Base-by-base conservation (phyloP, 805 yeast genomes). In the Ogataea haglerorum region DNA sequence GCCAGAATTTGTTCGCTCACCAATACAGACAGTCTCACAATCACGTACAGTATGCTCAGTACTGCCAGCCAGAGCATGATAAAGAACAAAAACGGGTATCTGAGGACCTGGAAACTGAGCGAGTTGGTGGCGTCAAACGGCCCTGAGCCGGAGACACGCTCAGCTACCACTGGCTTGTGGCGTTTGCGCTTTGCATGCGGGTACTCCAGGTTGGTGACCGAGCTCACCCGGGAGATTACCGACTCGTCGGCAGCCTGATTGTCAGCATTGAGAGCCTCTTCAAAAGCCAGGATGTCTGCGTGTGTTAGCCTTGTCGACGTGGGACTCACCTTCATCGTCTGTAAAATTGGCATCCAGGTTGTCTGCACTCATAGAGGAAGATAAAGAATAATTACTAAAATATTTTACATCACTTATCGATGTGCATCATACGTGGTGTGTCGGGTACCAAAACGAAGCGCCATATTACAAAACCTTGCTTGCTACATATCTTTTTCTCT, bases 41-140 rank as follows among this genome's bases (percentile, higher is more conserved):
- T 25, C 5, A 75, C 58, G 56, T 85, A 85, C 0, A 73, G 33
- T 0, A 68, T 18, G 18, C 78, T 68, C 10, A 85, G 62, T 3
- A 79, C 43, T 0, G 54, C 26, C 1, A 82, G 65, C 88, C 90
- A 85, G 12, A 64, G 23, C 2, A 73, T 48, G 1, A 80, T 74
- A 13, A 75, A 60, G 0, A 74, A 34, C 39, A 85, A 63, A 3
- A 82, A 58, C 0, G 93, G 95, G 75, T 83, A 84, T 31, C 93
- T 62, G 19, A 85, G 63, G 1, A 84, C 28, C 31, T 61, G 59
- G 49, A 73, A 77, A 0, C 77, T 51, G 36, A 52, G 32, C 9
- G 60, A 56, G 14, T 47, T 37, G 13, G 49, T 56, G 15, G 51
- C 61, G 4, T 43, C 42, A 24, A 36, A 34, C 14, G 34, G 34